phyloP scores from a whole-genome alignment of 768 basidiomycete genomes.

The Tricholoma sp. region DNA sequence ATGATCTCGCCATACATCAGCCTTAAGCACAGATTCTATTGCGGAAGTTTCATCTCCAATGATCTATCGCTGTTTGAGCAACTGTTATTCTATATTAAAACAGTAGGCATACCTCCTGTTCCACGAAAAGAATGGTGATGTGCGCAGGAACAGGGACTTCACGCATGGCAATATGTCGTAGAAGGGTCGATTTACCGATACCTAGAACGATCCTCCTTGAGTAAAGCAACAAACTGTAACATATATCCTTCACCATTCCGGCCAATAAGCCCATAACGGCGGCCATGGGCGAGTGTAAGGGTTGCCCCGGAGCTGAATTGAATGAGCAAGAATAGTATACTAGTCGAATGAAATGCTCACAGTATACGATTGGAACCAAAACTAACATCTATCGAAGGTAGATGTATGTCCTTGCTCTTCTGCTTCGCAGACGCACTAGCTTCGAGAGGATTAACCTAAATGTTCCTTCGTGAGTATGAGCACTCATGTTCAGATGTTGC shows the following conservation, averaged over 20 bases:
- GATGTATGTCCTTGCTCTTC: constrained; percentile 96
- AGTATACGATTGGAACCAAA: constrained; percentile 95
- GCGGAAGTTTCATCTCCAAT: constrained; percentile 91
- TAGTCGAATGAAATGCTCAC: constrained; percentile 29
- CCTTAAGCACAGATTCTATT: constrained; percentile 93
- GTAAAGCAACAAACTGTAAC: constrained; percentile 1
- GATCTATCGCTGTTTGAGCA: constrained; percentile 45
- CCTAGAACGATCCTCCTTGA: constrained; percentile 30
- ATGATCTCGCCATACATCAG: constrained; percentile 98
- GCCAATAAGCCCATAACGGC: constrained; percentile 89
- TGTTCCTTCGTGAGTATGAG: neutral
- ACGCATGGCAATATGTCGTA: constrained; percentile 91
- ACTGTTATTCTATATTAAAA: neutral
- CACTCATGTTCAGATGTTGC: neutral
- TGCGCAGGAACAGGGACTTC: constrained; percentile 92
- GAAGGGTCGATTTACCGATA: constrained; percentile 95
- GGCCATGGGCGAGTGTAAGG: constrained; percentile 82
- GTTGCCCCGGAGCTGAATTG: constrained; percentile 69
- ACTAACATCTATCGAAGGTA: constrained; percentile 92
- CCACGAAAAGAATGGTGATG: constrained; percentile 96
- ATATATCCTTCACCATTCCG: constrained; percentile 56
- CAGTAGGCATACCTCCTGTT: constrained; percentile 72
- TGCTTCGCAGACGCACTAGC: constrained; percentile 73
- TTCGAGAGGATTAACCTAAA: constrained; percentile 88
- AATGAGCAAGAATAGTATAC: neutral